Percentiles rank a stretch among this genome's conserved stretches.
These are phyloP conservation scores for Globisporangium yorkense DNA, from an alignment of 352 stramenopile species.

Conservation along the genomic window DNA sequence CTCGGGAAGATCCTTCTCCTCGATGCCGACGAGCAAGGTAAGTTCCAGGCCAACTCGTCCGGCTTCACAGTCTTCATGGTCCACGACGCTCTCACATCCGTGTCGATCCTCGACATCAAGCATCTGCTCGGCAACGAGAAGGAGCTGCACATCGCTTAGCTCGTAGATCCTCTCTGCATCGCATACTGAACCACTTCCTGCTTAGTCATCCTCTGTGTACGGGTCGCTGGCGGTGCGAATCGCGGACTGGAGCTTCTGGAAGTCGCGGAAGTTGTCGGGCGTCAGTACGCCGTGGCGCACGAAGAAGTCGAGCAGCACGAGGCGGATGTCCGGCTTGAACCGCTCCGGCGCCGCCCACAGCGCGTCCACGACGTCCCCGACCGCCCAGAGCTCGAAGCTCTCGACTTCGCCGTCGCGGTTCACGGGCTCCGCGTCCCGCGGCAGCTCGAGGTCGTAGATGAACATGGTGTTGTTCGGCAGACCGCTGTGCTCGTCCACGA, in stretches of 20 bases:
- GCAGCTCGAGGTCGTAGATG: constrained; percentile 58
- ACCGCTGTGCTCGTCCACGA: constrained; percentile 46
- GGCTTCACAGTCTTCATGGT: too few species aligned
- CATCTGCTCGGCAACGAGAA: constrained; percentile 20
- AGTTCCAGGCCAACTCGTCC: constrained; percentile 1
- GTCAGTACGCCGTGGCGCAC: constrained; percentile 59
- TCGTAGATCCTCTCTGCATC: neutral
- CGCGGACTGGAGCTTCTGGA: constrained; percentile 30
- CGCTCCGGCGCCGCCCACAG: constrained; percentile 39
- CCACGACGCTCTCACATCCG: constrained; percentile 16
- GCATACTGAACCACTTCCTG: neutral
- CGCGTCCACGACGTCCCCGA: constrained; percentile 27
- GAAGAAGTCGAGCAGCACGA: constrained; percentile 62
- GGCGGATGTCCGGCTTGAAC: constrained; percentile 71
- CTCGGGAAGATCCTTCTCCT: constrained; percentile 21
- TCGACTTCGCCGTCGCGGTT: constrained; percentile 64
- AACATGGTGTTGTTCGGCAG: constrained; percentile 70
- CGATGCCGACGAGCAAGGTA: constrained; percentile 18
- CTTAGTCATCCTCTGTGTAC: constrained; percentile 6
- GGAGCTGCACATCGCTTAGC: constrained; percentile 11
- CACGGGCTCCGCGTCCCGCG: constrained; percentile 21
- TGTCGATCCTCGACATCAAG: constrained; percentile 32
- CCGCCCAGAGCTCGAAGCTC: constrained; percentile 44
- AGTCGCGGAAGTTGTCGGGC: constrained; percentile 45
- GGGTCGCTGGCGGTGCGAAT: constrained; percentile 21